phyloP scores from a whole-genome alignment of 768 basidiomycete species.

The Gyrodon lividus region DNA sequence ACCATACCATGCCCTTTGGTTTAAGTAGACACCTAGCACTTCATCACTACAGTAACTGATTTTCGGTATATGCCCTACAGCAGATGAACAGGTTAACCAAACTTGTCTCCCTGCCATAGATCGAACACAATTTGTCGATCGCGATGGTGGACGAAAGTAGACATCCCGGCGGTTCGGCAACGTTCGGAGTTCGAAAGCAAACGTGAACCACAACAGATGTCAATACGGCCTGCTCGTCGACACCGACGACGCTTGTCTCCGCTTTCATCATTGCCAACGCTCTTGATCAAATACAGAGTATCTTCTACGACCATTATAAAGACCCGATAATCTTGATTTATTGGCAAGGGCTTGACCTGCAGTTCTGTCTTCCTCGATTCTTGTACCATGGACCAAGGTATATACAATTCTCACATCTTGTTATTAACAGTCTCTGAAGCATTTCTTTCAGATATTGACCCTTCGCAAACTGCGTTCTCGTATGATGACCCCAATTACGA shows the following conservation, averaged over 20 bases:
- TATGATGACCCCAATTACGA: conserved; percentile 63
- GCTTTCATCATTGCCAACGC: conserved; percentile 7
- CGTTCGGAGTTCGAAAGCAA: too few species aligned
- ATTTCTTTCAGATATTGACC: conserved; percentile 44
- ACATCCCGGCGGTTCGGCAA: too few species aligned
- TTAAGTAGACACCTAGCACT: too few species aligned
- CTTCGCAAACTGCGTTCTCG: conserved; percentile 44
- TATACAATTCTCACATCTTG: conserved; percentile 15
- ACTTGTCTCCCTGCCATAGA: too few species aligned
- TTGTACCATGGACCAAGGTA: conserved; percentile 33
- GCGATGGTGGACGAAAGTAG: too few species aligned
- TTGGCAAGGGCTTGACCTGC: background rate
- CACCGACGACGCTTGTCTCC: conserved; percentile 18
- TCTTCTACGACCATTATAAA: background rate
- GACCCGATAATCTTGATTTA: background rate
- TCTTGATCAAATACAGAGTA: background rate
- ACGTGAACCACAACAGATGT: conserved; percentile 20
- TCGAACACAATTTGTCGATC: too few species aligned
- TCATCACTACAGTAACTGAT: too few species aligned
- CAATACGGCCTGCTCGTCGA: conserved; percentile 25
- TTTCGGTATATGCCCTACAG: too few species aligned
- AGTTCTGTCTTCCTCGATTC: conserved; percentile 1
- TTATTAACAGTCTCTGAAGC: conserved; percentile 33
- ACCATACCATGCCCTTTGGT: too few species aligned
- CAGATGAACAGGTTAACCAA: too few species aligned